Conservation (phyloP, 306 rosid genomes). For the Echinosophora koreensis region DNA sequence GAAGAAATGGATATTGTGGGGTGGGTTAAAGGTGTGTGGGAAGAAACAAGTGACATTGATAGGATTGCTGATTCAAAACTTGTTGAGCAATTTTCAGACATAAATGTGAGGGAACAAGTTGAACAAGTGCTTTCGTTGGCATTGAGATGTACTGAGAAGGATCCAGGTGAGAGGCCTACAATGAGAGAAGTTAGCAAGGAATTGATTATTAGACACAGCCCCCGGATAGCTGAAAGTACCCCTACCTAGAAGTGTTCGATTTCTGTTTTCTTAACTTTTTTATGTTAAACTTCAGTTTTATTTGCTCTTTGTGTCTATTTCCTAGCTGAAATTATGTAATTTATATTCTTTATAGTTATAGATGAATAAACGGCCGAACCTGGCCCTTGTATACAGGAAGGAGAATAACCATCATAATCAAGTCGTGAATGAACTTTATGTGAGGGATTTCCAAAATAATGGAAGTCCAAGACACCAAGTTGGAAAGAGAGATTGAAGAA, state of each 20-base stretch:
- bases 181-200: conserved; percentile 57
- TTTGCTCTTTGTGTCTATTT: no score
- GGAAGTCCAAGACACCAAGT: no score
- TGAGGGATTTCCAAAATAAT: no score
- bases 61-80: conserved; percentile 55
- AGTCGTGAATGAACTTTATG: no score
- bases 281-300: no score
- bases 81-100: conserved; percentile 45
- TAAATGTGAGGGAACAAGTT: conserved; percentile 51
- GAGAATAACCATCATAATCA: no score
- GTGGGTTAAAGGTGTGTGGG: conserved; percentile 57
- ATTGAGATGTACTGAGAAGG: conserved; percentile 56
- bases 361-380: not conserved
- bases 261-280: no score
- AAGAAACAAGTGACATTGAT: conserved; percentile 42
- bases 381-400: no score
- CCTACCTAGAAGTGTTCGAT: not conserved
- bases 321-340: no score
- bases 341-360: not conserved
- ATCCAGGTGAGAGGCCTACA: conserved; percentile 53
- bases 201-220: conserved; percentile 6
- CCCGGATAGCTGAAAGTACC: not conserved
- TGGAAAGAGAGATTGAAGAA: no score
- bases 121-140: conserved; percentile 48
- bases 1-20: conserved; percentile 50